Evolutionary conservation across 805 yeast genomes (phyloP), one percentile per base, ranked within the genome.

Genomic region (Ogataea naganishii): DNA sequence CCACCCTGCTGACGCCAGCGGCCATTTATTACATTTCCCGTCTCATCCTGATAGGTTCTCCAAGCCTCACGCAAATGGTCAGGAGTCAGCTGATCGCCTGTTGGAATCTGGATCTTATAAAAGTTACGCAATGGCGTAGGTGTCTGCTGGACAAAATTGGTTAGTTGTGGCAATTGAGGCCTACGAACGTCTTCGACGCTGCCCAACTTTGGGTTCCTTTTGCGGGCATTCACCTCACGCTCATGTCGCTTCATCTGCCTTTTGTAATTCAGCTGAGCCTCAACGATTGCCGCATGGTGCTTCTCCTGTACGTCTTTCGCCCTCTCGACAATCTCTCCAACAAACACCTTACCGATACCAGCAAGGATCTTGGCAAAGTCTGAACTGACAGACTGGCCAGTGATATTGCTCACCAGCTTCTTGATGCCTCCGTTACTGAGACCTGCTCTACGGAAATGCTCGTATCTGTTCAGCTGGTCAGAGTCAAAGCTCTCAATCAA

Each of bases 21-120:
- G 2, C 78, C 69, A 24, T 38, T 40, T 5, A 81, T 74, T 2
- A 75, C 67, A 3, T 75, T 68, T 19, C 79, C 75, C 30, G 69
- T 72, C 44, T 86, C 95, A 24, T 66, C 39, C 40, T 72, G 74
- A 41, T 77, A 80, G 27, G 80, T 51, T 41, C 94, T 62, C 89
- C 94, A 83, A 1, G 96, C 96, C 44, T 85, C 95, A 29, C 94
- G 58, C 18, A 88, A 66, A 47, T 88, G 94, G 36, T 82, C 86
- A 0, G 96, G 95, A 20, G 73, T 62, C 26, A 88, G 51, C 1
- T 95, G 95, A 27, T 64, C 64, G 23, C n/a, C n/a, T n/a, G n/a
- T n/a, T n/a, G n/a, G n/a, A n/a, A n/a, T n/a, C n/a, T n/a, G n/a
- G n/a, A n/a, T 60, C 49, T 12, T 51, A 56, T 24, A 38, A 38